Percentiles rank a stretch among this genome's conserved stretches.
These are phyloP conservation scores for Lactarius quietus DNA, from an alignment of 768 basidiomycete genomes.

Conservation along the genomic window DNA sequence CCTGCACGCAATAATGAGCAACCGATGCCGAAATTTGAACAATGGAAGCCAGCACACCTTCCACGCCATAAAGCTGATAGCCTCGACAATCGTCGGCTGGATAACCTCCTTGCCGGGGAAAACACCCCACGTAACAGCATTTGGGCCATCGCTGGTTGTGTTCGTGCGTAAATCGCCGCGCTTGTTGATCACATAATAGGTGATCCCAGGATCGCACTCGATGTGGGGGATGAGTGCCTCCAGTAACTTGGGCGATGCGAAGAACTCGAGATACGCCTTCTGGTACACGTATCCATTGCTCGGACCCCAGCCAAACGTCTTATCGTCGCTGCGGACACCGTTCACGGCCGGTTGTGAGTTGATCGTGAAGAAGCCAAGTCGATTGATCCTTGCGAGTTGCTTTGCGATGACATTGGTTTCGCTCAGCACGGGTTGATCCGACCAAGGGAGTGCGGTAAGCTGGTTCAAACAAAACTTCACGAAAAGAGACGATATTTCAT, in stretches of 20 bases:
- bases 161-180: conserved; percentile 93
- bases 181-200: conserved; percentile 97
- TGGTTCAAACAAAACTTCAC: conserved; percentile 74
- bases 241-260: conserved; percentile 74
- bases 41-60: conserved; percentile 50
- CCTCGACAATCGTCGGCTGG: conserved; percentile 95
- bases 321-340: conserved; percentile 80
- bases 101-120: conserved; percentile 97
- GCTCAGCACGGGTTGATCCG: conserved; percentile 77
- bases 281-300: conserved; percentile 93
- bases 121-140: conserved; percentile 98
- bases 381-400: conserved; percentile 82
- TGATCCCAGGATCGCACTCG: conserved; percentile 82
- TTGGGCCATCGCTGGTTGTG: conserved; percentile 91
- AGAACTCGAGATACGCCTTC: conserved; percentile 97
- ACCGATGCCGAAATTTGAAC: not conserved
- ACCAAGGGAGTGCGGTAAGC: conserved; percentile 88
- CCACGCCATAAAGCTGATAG: conserved; percentile 98
- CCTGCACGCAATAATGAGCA: conserved; percentile 42
- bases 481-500: conserved; percentile 74
- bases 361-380: conserved; percentile 91
- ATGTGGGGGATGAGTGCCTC: conserved; percentile 72
- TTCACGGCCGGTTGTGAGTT: conserved; percentile 97
- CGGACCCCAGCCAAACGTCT: conserved; percentile 90
- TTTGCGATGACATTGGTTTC: conserved; percentile 81